Evolutionary conservation across 305 asterid genomes (phyloP), one percentile per base, ranked within the genome.

Genomic region (Solanum hybrid): DNA sequence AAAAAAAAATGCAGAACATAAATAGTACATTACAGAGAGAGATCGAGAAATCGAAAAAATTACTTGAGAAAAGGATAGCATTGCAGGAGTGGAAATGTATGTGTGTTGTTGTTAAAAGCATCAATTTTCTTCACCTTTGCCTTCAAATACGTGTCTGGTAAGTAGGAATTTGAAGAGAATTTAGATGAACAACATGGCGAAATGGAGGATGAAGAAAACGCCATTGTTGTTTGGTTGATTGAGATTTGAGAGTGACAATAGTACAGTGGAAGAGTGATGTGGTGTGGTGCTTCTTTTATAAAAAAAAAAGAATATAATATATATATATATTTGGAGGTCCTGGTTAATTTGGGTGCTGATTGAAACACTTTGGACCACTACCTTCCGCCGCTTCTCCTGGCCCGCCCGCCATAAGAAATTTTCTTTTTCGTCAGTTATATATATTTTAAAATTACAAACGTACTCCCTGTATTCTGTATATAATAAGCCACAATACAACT

Each of bases 31-130:
- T 78, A 2, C 8, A 76, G 45, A 17, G 17, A 3, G 34, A 71
- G 77, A 71, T 69, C 14, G 35, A 77, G 86, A 72, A 27, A 42
- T 11, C 37, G 26, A 6, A 27, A 85, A 19, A 51, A 36, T 37
- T 88, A 94, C 96, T 93, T 93, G 94, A 85, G 91, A 89, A 91
- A 42, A 78, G 94, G 90, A 88, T 86, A 19, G 87, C 93, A 92
- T 34, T 89, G 93, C 71, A 78, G 91, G 91, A 91, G 89, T 56
- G 93, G 81, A 35, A 90, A 88, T 71, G 92, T 94, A 38, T 88
- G 91, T 90, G 92, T 92, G 91, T 87, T 93, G 92, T 78, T 93
- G 92, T 87, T 89, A 7, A 71, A 26, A 3, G 92, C 27, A 27
- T 88, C 36, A 8, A 36, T 40, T 75, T 90, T 90, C 34, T 88